Evolutionary conservation across 2,329 filamentous ascomycete genomes (phyloP), one percentile per base, ranked within the genome.

Genomic region (Diaporthe citriasiana): DNA sequence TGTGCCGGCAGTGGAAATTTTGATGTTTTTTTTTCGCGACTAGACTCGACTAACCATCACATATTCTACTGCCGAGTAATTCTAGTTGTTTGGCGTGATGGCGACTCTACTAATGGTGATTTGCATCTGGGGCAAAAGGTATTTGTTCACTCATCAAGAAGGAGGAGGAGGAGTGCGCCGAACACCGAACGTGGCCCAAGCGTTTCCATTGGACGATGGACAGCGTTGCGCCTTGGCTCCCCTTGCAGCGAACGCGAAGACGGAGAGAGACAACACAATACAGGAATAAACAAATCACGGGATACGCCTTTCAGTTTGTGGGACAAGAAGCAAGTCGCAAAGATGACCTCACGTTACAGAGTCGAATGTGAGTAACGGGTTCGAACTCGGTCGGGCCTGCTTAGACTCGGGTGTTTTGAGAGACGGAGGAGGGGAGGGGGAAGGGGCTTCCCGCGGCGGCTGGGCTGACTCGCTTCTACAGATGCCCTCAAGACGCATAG

Each of bases 401-500:
- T 45, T 51, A 33, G 1, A 30, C 47, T 33, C 63, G 45, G 27
- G n/a, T 19, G 47, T 6, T 33, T 3, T 7, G n/a, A 15, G 15
- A 19, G 25, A 17, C 51, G 27, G 51, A 30, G 25, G 51, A 12
- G 35, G 17, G 3, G 10, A 33, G 19, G 19, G 22, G 22, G 53
- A n/a, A 33, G 38, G 12, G 57, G 25, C 22, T 19, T 38, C 57
- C 15, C 38, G 19, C 15, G 33, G 13, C 9, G 42, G 17, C 68
- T 30, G 33, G 63, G 30, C 71, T 78, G 55, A 78, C 66, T 33
- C n/a, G 45, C n/a, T 33, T 45, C 53, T 79, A 59, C 76, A 91
- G 89, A 91, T 85, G 88, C 89, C 60, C 86, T 90, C 80, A 91
- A 97, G 89, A 96, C 95, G 70, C 95, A 98, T 85, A 91, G 95